phyloP scores from a whole-genome alignment of 2,329 filamentous ascomycete genomes.

The Penicillium sp. region DNA sequence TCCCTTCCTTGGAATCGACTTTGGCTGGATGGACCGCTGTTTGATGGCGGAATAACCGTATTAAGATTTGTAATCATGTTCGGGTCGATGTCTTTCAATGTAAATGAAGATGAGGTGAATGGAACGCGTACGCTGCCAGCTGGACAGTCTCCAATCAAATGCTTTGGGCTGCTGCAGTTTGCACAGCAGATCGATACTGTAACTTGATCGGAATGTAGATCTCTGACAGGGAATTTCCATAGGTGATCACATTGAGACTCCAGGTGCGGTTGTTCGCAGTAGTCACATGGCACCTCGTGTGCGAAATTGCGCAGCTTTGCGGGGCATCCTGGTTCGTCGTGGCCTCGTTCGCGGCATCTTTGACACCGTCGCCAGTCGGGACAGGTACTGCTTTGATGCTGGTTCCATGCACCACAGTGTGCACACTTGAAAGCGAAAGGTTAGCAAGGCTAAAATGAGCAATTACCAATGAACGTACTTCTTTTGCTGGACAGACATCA shows the following conservation, averaged over 20 bases:
- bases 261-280: conserved; percentile 59
- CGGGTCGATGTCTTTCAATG: conserved; percentile 39
- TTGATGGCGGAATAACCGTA: conserved; percentile 16
- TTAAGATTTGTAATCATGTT: conserved; percentile 42
- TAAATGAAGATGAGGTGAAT: conserved; percentile 39
- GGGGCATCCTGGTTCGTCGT: conserved; percentile 52
- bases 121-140: conserved; percentile 31
- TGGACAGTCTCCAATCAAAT: conserved; percentile 46
- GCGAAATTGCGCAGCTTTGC: conserved; percentile 60
- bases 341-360: conserved; percentile 65
- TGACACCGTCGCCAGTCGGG: conserved; percentile 44
- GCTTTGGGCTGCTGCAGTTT: conserved; percentile 43
- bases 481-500: conserved; percentile 44
- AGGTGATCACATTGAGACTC: conserved; percentile 61
- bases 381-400: conserved; percentile 43
- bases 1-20: conserved; percentile 2
- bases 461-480: conserved; percentile 30
- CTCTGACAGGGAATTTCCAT: conserved; percentile 49
- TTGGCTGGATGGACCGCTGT: conserved; percentile 1
- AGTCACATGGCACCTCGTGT: conserved; percentile 56
- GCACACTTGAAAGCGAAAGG: conserved; percentile 32
- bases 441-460: conserved; percentile 1
- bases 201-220: conserved; percentile 29
- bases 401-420: conserved; percentile 44
- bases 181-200: conserved; percentile 47